Conservation (phyloP, 2,329 filamentous ascomycete species). For the Arthrinium phaeospermum region DNA sequence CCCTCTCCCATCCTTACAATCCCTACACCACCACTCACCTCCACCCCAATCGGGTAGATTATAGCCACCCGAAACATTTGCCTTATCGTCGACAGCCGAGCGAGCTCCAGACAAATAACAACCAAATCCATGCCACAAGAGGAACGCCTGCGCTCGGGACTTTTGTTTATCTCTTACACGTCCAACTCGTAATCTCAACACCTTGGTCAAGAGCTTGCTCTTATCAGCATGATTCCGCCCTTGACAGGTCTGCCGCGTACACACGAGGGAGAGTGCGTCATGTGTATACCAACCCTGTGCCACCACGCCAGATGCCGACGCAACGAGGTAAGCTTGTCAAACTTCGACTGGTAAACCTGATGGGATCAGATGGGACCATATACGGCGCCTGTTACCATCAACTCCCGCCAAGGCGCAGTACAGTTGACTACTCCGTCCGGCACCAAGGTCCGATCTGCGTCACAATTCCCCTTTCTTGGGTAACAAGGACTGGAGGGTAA, state of each 20-base stretch:
- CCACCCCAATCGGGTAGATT: not conserved
- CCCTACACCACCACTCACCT: not conserved
- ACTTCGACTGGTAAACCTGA: not conserved
- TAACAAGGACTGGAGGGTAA: not conserved
- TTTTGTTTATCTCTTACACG: not conserved
- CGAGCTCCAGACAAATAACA: not conserved
- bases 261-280: not conserved
- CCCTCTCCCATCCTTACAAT: not conserved
- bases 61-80: not conserved
- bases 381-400: not conserved
- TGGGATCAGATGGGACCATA: not conserved
- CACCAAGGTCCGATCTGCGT: not conserved
- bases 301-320: not conserved
- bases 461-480: not conserved
- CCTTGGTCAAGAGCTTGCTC: not conserved
- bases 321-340: not conserved
- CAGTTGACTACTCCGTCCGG: not conserved
- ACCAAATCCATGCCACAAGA: not conserved
- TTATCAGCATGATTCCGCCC: not conserved
- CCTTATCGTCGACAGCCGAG: not conserved
- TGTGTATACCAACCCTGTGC: not conserved
- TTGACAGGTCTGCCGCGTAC: not conserved
- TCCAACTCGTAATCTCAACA: slow-evolving; percentile 1
- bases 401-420: not conserved
- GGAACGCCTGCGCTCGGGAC: not conserved